Evolutionary conservation across 495 filamentous ascomycete genomes (phyloP), one percentile per base, ranked within the genome.

Genomic region (Lichina pygmaea): DNA sequence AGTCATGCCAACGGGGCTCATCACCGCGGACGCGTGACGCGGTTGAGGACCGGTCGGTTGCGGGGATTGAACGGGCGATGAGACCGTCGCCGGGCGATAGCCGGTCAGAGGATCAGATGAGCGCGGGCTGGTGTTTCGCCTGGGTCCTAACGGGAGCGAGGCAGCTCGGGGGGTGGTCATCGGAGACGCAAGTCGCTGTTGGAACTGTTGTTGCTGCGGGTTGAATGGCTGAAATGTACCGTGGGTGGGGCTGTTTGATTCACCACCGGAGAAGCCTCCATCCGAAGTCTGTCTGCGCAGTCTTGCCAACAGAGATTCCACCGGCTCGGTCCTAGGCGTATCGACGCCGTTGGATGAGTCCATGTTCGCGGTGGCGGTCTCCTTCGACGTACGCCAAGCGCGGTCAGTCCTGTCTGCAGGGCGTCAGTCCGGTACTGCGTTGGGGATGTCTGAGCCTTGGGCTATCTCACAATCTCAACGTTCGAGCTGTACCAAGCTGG

Each of bases 1-100:
- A 44, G 60, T 64, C 49, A 58, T 58, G 50, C 62, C 55, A 30
- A 60, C 61, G 7, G 65, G 66, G 50, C 66, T 69, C 39, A 67
- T 52, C 45, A 67, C 61, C 46, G 68, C 63, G 36, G 66, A 69
- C 41, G 54, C 58, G 54, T 69, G 63, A 44, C 41, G 48, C 31
- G 48, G n/a, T 13, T 48, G 48, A 41, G 46, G 34, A 16, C 31
- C 34, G 32, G 24, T 40, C 33, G 37, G 33, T 30, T 11, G 43
- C 6, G 48, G 46, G 34, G 48, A 47, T 33, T 34, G 33, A 30
- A 49, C 33, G 33, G 48, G 48, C 8, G 48, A 50, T 32, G 48
- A 50, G 5, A 42, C 37, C 30, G 6, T 41, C n/a, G 46, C 7
- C n/a, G 34, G 44, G 0, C 48, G 45, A 38, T 49, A 41, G n/a